phyloP scores from a whole-genome alignment of 2,329 filamentous ascomycete species.

The Ceratocystis huliohia region DNA sequence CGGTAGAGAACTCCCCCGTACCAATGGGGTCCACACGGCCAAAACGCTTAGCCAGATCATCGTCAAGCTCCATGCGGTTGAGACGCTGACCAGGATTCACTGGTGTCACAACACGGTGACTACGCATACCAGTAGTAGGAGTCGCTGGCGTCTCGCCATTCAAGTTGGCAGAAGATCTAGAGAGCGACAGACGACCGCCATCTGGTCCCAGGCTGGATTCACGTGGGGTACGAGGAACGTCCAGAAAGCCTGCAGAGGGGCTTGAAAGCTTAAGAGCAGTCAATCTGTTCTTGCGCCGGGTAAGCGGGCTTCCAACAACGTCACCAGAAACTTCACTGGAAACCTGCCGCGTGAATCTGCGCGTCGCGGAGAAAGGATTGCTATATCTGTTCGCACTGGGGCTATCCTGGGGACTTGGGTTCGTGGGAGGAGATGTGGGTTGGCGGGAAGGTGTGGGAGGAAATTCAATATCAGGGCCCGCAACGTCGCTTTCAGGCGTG shows the following conservation, averaged over 20 bases:
- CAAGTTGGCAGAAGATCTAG: conserved; percentile 35
- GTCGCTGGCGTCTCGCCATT: conserved; percentile 51
- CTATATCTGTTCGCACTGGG: conserved; percentile 37
- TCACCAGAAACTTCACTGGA: conserved; percentile 22
- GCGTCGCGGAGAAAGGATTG: conserved; percentile 32
- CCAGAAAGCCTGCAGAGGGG: conserved; percentile 13
- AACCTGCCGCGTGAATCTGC: conserved; percentile 26
- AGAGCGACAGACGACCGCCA: conserved; percentile 72
- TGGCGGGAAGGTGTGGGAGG: conserved; percentile 87
- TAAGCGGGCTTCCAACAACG: conserved; percentile 11
- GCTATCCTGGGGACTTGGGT: conserved; percentile 33
- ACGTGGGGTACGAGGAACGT: conserved; percentile 60
- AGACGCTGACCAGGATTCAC: conserved; percentile 53
- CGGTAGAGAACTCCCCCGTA: conserved; percentile 83
- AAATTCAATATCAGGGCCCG: conserved; percentile 42
- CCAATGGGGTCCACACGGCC: conserved; percentile 69
- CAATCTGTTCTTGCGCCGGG: conserved; percentile 17
- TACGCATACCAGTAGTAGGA: conserved; percentile 48
- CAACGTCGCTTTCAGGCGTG: conserved; percentile 10
- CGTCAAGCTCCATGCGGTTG: conserved; percentile 54
- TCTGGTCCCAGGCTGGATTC: conserved; percentile 65
- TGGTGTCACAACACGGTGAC: conserved; percentile 45
- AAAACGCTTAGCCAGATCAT: conserved; percentile 61
- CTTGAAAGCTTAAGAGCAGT: conserved; percentile 17
- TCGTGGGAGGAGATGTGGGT: conserved; percentile 37